Base-by-base conservation (phyloP, 2,329 filamentous ascomycete species). In the Chaetomiaceae sp. region DNA sequence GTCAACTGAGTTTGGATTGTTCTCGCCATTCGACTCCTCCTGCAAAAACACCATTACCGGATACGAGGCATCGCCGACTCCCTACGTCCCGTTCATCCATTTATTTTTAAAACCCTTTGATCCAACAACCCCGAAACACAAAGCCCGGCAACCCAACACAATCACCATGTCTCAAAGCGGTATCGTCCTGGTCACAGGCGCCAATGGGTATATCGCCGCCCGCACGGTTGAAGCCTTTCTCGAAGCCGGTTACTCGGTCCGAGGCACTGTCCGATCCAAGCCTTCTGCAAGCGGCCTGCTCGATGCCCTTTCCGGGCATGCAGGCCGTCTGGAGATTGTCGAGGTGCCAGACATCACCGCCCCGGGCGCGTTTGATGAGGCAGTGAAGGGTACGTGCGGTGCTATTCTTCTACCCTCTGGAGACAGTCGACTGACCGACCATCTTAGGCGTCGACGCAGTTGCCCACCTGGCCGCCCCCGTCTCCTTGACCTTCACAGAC, bases 161-260 rank as follows among this genome's bases (percentile, higher is more conserved):
- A n/a, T n/a, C n/a, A n/a, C n/a, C n/a, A n/a, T n/a, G n/a, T n/a
- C n/a, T n/a, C n/a, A n/a, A n/a, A n/a, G n/a, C n/a, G n/a, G n/a
- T n/a, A n/a, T n/a, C n/a, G 56, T 74, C n/a, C 64, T 69, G n/a
- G 69, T 74, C 25, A 74, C 71, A 1, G 72, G 72, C 30, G 68
- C 67, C 52, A 75, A 73, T 55, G 71, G 71, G 56, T 72, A 73
- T 53, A 69, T 73, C 27, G 73, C 68, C 11, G 66, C 68, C 40
- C 70, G 73, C 58, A 69, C 68, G 48, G 62, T 67, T 41, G 67
- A 69, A 4, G 61, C 64, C 0, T 62, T 73, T 14, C 65, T 75
- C 2, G 14, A 58, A 5, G 54, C 64, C 2, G 71, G 70, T 7
- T 72, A 71, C 55, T 58, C 50, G 9, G 71, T 74, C 18, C 62